Evolutionary conservation across 179 eudicot species (phyloP).

Genomic region (Pouteria campechiana): DNA sequence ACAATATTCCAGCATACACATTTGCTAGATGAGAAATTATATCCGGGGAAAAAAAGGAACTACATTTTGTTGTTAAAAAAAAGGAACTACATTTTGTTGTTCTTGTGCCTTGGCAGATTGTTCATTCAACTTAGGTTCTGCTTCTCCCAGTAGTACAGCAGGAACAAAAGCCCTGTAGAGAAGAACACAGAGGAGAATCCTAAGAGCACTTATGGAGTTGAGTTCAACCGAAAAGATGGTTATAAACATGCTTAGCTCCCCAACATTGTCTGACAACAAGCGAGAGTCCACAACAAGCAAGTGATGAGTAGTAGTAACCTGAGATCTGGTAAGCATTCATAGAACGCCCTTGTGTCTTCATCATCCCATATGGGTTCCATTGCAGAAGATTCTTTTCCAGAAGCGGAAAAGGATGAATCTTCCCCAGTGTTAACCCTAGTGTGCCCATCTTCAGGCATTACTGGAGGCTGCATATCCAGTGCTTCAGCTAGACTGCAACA

Average conservation of each 20-base stretch:
- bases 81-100: slow-evolving; percentile 40
- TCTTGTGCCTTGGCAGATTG: slow-evolving; percentile 70
- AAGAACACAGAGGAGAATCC: no score
- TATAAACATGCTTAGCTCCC: no score
- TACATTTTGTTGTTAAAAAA: not conserved
- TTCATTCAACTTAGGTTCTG: slow-evolving; percentile 69
- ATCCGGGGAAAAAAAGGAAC: not conserved
- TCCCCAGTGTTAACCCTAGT: slow-evolving; percentile 88
- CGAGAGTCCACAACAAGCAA: not conserved
- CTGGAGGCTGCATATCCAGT: slow-evolving; percentile 92
- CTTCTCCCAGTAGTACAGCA: slow-evolving; percentile 89
- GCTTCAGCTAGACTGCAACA: slow-evolving; percentile 85
- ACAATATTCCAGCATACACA: no score
- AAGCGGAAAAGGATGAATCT: slow-evolving; percentile 42
- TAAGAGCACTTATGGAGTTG: no score
- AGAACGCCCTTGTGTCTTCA: slow-evolving; percentile 92
- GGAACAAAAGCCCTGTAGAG: slow-evolving; percentile 91
- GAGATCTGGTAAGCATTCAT: slow-evolving; percentile 93
- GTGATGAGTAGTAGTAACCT: slow-evolving; percentile 35
- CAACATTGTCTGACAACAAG: no score
- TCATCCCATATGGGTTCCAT: slow-evolving; percentile 95
- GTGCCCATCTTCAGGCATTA: slow-evolving; percentile 94
- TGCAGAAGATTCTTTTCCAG: slow-evolving; percentile 67
- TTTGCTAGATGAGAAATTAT: not conserved
- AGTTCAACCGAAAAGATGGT: no score